Evolutionary conservation across 805 yeast genomes (phyloP).

Genomic region (Candida odintsovae): DNA sequence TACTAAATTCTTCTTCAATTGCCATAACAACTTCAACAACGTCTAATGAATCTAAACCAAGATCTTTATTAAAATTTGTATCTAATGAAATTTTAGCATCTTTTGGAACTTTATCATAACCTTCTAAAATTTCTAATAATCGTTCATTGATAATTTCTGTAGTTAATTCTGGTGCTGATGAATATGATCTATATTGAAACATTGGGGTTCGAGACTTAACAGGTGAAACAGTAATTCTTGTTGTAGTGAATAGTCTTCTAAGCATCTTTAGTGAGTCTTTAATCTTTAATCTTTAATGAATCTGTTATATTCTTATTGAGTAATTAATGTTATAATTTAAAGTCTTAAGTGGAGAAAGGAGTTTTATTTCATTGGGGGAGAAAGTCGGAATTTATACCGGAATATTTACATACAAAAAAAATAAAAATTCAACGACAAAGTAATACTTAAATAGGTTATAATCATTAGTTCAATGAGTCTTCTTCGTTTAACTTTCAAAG

Average conservation of each 20-base stretch:
- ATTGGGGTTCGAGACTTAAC: no score
- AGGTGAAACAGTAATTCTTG: background rate
- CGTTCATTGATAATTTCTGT: constrained; percentile 59
- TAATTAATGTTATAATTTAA: no score
- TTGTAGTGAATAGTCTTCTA: background rate
- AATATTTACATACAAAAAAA: no score
- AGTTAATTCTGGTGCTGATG: constrained; percentile 55
- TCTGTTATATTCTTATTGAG: no score
- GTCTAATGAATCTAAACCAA: constrained; percentile 68
- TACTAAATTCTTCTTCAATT: constrained; percentile 60
- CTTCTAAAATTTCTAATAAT: constrained; percentile 57
- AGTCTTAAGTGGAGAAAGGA: no score
- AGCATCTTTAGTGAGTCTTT: no score
- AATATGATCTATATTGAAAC: constrained; percentile 33
- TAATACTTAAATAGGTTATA: no score
- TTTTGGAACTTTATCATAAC: constrained; percentile 50
- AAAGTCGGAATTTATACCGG: no score
- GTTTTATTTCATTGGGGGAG: no score
- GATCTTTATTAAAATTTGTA: constrained; percentile 56
- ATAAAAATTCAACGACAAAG: background rate
- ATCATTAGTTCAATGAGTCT: no score
- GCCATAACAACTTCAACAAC: constrained; percentile 70
- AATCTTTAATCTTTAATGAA: no score
- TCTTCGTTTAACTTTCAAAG: background rate
- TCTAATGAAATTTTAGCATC: constrained; percentile 27